phyloP scores from a whole-genome alignment of 345 rosid genomes.

The Gossypium anomalum region DNA sequence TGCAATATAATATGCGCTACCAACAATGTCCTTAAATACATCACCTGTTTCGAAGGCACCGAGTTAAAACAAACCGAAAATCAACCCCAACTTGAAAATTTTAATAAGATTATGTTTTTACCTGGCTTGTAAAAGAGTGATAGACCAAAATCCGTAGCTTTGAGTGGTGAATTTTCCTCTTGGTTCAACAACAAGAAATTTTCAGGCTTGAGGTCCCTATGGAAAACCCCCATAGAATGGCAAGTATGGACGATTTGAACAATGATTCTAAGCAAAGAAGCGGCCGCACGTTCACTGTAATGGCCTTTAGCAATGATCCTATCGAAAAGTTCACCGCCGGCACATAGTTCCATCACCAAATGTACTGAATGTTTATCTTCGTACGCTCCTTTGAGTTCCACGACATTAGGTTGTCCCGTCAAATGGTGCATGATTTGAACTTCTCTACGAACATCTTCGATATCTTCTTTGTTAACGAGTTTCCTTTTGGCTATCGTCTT shows the following conservation, averaged over 20 bases:
- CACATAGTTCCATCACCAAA: slow-evolving; percentile 92
- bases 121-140: slow-evolving; percentile 91
- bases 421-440: slow-evolving; percentile 93
- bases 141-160: slow-evolving; percentile 88
- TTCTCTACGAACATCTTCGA: slow-evolving; percentile 87
- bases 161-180: slow-evolving; percentile 76
- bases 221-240: slow-evolving; percentile 92
- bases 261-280: slow-evolving; percentile 74
- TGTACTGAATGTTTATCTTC: slow-evolving; percentile 94
- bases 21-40: slow-evolving; percentile 83
- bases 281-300: slow-evolving; percentile 85
- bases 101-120: neutral
- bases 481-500: slow-evolving; percentile 86
- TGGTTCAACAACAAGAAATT: slow-evolving; percentile 75
- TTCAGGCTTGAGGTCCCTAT: slow-evolving; percentile 93
- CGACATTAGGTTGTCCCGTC: slow-evolving; percentile 80
- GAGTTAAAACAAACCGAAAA: too few relatives aligned
- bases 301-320: slow-evolving; percentile 90
- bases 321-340: slow-evolving; percentile 93
- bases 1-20: slow-evolving; percentile 93
- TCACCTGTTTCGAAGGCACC: slow-evolving; percentile 47
- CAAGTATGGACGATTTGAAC: slow-evolving; percentile 86
- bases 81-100: too few relatives aligned
- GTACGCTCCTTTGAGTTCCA: slow-evolving; percentile 88
- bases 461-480: slow-evolving; percentile 82